Base-by-base conservation (phyloP, 2,329 filamentous ascomycete genomes). In the Juglanconis juglandina region DNA sequence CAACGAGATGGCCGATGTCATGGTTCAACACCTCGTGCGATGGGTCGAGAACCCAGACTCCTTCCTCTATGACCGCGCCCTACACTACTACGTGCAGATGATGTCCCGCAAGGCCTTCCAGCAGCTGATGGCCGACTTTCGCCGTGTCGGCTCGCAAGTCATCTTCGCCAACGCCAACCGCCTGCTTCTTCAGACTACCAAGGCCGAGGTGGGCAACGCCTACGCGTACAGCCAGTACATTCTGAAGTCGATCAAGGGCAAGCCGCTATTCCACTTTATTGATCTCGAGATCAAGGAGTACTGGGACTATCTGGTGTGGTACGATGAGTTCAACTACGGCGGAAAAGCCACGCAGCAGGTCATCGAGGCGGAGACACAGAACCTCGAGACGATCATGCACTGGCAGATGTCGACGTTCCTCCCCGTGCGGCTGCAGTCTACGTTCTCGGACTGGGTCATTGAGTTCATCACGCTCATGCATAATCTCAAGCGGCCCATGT, bases 261-360 rank as follows among this genome's bases (percentile, higher is more conserved):
- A 97, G 70, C 92, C 95, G 0, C 83, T 97, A 0, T 99, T 99
- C 76, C 91, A 97, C 73, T 99, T 99, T 71, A 87, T 99, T 64
- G 95, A 99, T 68, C 81, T 99, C 3, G 91, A 97, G 68, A 95
- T 99, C 74, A 96, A 94, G 67, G 95, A 99, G 72, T 99, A 97
- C 75, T 99, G 95, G 95, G 95, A 99, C 73, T 98, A 97, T 69
- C 86, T 99, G 0, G 87, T 97, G 4, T 99, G 95, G 95, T 98
- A 98, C 67, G 95, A 99, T 68, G 92, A 97, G 75, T 97, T 94
- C 81, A 99, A 99, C 78, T 98, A 98, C 69, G 96, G 95, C 58
- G 95, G 95, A 63, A 96, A 96, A 70, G 95, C 91, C 4, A 96
- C 92, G 66, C 86, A 88, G 53, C 86, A 95, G 68, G 90, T 97